Evolutionary conservation across 2,329 filamentous ascomycete species (phyloP).

Genomic region (Fonsecaea pugnacius): DNA sequence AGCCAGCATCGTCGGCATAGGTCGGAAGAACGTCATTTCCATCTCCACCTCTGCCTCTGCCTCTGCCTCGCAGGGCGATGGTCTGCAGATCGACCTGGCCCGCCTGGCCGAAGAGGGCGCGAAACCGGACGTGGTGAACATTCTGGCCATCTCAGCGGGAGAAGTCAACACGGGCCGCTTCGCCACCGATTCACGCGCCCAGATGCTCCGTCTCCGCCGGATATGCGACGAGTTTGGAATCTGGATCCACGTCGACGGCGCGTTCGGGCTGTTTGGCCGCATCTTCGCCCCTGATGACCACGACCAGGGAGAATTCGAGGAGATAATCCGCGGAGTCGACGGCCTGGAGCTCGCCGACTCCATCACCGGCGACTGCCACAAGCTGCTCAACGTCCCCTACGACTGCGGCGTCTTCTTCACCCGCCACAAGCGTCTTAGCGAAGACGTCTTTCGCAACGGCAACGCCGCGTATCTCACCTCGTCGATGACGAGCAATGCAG

Average conservation of each 20-base stretch:
- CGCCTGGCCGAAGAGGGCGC: slow-evolving; percentile 65
- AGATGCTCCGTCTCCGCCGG: slow-evolving; percentile 63
- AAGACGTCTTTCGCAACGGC: slow-evolving; percentile 75
- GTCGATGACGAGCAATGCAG: slow-evolving; percentile 34
- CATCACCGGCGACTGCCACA: slow-evolving; percentile 85
- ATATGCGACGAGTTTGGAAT: slow-evolving; percentile 74
- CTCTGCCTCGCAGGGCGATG: slow-evolving; percentile 50
- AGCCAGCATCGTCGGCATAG: slow-evolving; percentile 79
- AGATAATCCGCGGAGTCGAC: slow-evolving; percentile 55
- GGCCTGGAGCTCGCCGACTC: slow-evolving; percentile 84
- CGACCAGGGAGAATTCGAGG: slow-evolving; percentile 63
- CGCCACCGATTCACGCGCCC: slow-evolving; percentile 62
- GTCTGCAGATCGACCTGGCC: slow-evolving; percentile 72
- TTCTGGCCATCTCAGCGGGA: slow-evolving; percentile 79
- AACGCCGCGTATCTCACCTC: slow-evolving; percentile 72
- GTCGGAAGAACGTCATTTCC: slow-evolving; percentile 68
- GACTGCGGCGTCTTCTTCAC: slow-evolving; percentile 91
- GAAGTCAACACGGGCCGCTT: slow-evolving; percentile 92
- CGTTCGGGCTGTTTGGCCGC: slow-evolving; percentile 83
- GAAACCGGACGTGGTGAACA: slow-evolving; percentile 63
- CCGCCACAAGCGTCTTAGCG: slow-evolving; percentile 61
- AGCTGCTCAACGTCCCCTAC: slow-evolving; percentile 92
- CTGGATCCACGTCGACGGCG: slow-evolving; percentile 90
- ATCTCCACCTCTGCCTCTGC: slow-evolving; percentile 50
- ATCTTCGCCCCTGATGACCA: slow-evolving; percentile 57